These are phyloP conservation scores for Trichoderma citrinoviride DNA, from an alignment of 2,329 filamentous ascomycete genomes.

Conservation along the genomic window DNA sequence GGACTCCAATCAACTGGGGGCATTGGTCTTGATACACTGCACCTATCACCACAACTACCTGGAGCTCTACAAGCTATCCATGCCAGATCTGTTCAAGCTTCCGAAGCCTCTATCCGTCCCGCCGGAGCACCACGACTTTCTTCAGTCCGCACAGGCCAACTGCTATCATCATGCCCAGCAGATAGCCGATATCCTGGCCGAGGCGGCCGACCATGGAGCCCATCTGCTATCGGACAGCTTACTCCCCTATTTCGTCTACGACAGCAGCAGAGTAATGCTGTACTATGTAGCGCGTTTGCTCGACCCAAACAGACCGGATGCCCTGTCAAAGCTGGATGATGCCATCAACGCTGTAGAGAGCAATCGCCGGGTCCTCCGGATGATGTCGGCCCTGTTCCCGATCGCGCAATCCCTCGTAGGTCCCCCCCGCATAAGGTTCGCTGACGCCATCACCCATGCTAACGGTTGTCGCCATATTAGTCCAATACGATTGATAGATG, in stretches of 20 bases:
- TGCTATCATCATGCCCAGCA: conserved; percentile 41
- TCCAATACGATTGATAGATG: conserved; percentile 41
- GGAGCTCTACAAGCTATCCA: conserved; percentile 46
- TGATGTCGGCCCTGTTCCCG: conserved; percentile 40
- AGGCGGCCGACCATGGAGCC: conserved; percentile 42
- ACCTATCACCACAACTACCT: conserved; percentile 47
- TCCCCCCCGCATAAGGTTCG: background rate
- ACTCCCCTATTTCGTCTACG: conserved; percentile 47
- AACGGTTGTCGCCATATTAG: conserved; percentile 27
- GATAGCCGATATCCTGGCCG: conserved; percentile 40
- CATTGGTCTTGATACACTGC: conserved; percentile 45
- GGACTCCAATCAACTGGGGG: conserved; percentile 46
- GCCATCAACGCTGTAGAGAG: conserved; percentile 42
- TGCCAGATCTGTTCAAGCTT: conserved; percentile 46
- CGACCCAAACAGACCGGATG: conserved; percentile 37
- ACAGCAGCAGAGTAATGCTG: conserved; percentile 47
- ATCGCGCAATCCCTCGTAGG: conserved; percentile 41
- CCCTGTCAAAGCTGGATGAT: conserved; percentile 38
- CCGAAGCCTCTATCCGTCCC: conserved; percentile 42
- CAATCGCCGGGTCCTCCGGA: conserved; percentile 38
- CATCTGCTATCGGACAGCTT: conserved; percentile 44
- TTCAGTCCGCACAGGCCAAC: conserved; percentile 38
- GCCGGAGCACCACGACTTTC: conserved; percentile 38
- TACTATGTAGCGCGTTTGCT: conserved; percentile 47
- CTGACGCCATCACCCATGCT: background rate